These are phyloP conservation scores for Kazachstania taianensis DNA, from an alignment of 805 yeast species.

Conservation along the genomic window DNA sequence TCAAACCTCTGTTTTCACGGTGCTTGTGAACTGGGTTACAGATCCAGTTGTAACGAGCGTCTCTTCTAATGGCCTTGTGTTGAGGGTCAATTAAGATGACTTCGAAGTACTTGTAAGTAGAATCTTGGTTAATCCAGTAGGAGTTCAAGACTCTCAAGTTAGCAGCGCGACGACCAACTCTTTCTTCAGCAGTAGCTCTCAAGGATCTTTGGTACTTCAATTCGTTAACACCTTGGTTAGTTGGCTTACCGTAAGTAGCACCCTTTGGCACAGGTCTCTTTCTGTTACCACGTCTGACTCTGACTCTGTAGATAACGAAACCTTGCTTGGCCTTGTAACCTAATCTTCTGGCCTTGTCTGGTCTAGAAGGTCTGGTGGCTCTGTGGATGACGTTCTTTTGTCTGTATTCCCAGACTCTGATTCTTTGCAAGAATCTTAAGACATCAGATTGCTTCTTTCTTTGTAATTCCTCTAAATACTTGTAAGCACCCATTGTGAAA, in stretches of 20 bases:
- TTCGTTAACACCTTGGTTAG: slow-evolving; percentile 99
- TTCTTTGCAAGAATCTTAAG: slow-evolving; percentile 95
- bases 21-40: slow-evolving; percentile 99
- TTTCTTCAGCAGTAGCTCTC: slow-evolving; percentile 98
- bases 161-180: slow-evolving; percentile 97
- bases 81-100: slow-evolving; percentile 95
- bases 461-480: slow-evolving; percentile 97
- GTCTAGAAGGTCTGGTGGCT: slow-evolving; percentile 97
- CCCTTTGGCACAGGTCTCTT: slow-evolving; percentile 99
- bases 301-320: slow-evolving; percentile 93
- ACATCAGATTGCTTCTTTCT: slow-evolving; percentile 99
- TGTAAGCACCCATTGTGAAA: slow-evolving; percentile 94
- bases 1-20: slow-evolving; percentile 99
- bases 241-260: slow-evolving; percentile 99
- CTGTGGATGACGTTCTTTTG: slow-evolving; percentile 98
- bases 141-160: slow-evolving; percentile 99
- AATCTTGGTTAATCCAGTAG: slow-evolving; percentile 99
- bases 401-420: slow-evolving; percentile 99
- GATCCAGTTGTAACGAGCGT: slow-evolving; percentile 99
- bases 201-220: slow-evolving; percentile 98
- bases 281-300: slow-evolving; percentile 99
- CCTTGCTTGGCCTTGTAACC: slow-evolving; percentile 99
- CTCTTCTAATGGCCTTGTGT: slow-evolving; percentile 98
- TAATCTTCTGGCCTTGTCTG: slow-evolving; percentile 99
- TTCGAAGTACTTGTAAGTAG: slow-evolving; percentile 98